Base-by-base conservation (phyloP, 2,329 filamentous ascomycete genomes). In the Zasmidium cellare region DNA sequence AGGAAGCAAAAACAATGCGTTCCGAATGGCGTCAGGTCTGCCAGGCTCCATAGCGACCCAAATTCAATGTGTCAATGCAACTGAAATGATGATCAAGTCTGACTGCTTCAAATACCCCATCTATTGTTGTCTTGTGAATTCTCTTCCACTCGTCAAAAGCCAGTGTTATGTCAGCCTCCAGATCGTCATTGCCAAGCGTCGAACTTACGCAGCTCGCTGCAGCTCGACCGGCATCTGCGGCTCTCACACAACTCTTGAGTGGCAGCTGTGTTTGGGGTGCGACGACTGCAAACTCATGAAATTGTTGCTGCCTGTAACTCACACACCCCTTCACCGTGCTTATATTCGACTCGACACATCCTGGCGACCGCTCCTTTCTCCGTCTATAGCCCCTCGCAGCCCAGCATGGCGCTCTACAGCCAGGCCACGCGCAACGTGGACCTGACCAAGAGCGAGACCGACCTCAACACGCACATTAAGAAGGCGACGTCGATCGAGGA, bases 371-470 rank as follows among this genome's bases (percentile, higher is more conserved):
- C 61, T 35, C 58, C 58, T 18, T 62, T 64, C 48, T 51, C 57
- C 56, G 62, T 64, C 50, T 62, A 64, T 48, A 35, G 38, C 50
- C 46, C 57, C 38, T 50, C 55, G 46, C 51, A 41, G 31, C 47
- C 47, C 3, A 49, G 16, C 11, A 52, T 52, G 50, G 50, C 50
- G 9, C 31, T 52, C 19, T 77, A 78, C 70, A 59, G 59, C 46
- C 75, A 77, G 65, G 71, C 76, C 48, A 76, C 77, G 54, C 78
- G 82, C 72, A 83, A 84, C 73, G 79, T 82, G 67, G 84, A 84
- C 67, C 82, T 87, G 80, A 84, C 81, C 75, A 86, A 84, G 82
- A 85, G 85, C 67, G 85, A 88, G 74, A 79, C 83, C 48, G 84
- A 88, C 72, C 78, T 88, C 64, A 80, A 83, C 70, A 83, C 85